Evolutionary conservation across 306 rosid genomes (phyloP).

Genomic region (Sindora glabra): DNA sequence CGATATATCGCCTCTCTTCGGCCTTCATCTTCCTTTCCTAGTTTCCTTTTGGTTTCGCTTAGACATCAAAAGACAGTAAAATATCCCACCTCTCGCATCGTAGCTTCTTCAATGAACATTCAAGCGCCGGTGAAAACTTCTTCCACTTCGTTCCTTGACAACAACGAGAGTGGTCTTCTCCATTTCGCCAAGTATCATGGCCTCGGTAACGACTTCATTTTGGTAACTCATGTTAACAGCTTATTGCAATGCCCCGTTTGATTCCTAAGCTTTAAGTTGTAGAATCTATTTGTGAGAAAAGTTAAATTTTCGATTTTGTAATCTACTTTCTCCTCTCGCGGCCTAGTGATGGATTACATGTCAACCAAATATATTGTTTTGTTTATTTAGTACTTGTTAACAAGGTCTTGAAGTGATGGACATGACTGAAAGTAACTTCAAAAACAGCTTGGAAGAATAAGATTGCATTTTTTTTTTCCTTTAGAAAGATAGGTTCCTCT

Average conservation of each 20-base stretch:
- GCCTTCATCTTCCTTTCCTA: not conserved
- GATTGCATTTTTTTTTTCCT: too few relatives aligned
- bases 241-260: not conserved
- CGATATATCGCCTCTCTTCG: conserved; percentile 20
- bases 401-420: too few relatives aligned
- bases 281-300: too few relatives aligned
- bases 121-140: conserved; percentile 28
- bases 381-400: too few relatives aligned
- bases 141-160: conserved; percentile 29
- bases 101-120: conserved; percentile 28
- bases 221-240: conserved; percentile 25
- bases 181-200: conserved; percentile 60
- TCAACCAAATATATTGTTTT: not conserved
- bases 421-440: too few relatives aligned
- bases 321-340: too few relatives aligned
- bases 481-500: too few relatives aligned
- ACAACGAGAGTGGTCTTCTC: conserved; percentile 30
- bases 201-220: conserved; percentile 54
- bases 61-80: not conserved
- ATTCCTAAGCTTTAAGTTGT: not conserved
- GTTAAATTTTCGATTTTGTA: too few relatives aligned
- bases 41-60: conserved; percentile 14
- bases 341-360: too few relatives aligned
- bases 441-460: too few relatives aligned
- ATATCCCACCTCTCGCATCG: conserved; percentile 9